Percentiles rank a stretch among this genome's conserved stretches.
Evolutionary conservation across 2,329 filamentous ascomycete genomes (phyloP).

Genomic region (Cordyceps fumosorosea): DNA sequence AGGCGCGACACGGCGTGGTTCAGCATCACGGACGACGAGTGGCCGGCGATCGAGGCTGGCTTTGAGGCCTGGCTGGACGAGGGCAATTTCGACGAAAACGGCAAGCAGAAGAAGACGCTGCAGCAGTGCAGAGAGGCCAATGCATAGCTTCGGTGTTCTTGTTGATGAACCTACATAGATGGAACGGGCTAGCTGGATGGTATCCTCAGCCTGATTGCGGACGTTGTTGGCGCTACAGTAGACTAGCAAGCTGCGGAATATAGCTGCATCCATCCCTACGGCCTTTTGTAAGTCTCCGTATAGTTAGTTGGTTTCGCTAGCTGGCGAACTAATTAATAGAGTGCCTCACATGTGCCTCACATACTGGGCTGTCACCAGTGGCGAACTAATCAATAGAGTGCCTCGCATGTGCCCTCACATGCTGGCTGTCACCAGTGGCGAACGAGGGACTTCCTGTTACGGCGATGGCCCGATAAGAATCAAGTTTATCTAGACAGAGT

Average conservation of each 20-base stretch:
- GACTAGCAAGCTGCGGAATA: too few species aligned
- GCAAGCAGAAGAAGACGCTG: slow-evolving; percentile 43
- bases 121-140: slow-evolving; percentile 25
- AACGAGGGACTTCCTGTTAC: too few species aligned
- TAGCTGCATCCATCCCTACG: not conserved
- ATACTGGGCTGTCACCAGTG: too few species aligned
- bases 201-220: not conserved
- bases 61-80: slow-evolving; percentile 49
- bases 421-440: too few species aligned
- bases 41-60: slow-evolving; percentile 39
- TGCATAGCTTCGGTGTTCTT: not conserved
- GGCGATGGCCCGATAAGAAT: too few species aligned
- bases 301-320: too few species aligned
- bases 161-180: not conserved
- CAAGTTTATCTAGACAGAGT: too few species aligned
- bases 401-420: too few species aligned
- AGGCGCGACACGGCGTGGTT: slow-evolving; percentile 56
- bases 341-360: too few species aligned
- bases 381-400: too few species aligned
- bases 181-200: not conserved
- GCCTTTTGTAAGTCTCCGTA: not conserved
- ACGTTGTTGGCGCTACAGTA: too few species aligned
- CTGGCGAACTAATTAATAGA: too few species aligned
- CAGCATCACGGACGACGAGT: slow-evolving; percentile 52
- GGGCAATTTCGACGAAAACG: slow-evolving; percentile 49